Evolutionary conservation across 2,329 filamentous ascomycete genomes (phyloP).

Genomic region (Colletotrichum zoysiae): DNA sequence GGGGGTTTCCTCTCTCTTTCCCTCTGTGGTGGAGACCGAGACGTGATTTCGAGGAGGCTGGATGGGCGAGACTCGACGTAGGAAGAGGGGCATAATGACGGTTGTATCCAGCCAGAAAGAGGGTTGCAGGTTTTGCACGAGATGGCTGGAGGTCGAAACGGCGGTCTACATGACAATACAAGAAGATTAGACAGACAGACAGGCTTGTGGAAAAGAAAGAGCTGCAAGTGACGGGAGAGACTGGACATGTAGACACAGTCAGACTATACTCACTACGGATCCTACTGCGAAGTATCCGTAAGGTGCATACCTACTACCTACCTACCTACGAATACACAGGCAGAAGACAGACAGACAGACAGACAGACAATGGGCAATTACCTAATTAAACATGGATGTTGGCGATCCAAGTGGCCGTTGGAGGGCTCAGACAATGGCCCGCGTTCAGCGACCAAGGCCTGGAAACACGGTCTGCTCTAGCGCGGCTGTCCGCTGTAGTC

Average conservation of each 20-base stretch:
- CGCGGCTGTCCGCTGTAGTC: slow-evolving; percentile 3
- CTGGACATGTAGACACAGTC: not conserved
- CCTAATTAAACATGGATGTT: slow-evolving; percentile 10
- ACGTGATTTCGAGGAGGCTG: slow-evolving; percentile 44
- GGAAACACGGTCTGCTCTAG: slow-evolving; percentile 21
- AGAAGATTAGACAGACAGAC: too few species aligned
- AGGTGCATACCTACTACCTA: too few species aligned
- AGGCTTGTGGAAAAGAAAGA: not conserved
- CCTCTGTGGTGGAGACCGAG: slow-evolving; percentile 41
- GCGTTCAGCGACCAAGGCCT: slow-evolving; percentile 26
- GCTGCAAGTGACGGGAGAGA: not conserved
- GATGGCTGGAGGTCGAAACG: slow-evolving; percentile 28
- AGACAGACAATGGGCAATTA: not conserved
- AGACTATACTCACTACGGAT: not conserved
- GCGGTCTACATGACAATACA: slow-evolving; percentile 21
- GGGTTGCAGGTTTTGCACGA: slow-evolving; percentile 20
- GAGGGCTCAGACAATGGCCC: slow-evolving; percentile 25
- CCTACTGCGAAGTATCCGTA: too few species aligned
- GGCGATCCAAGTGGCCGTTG: slow-evolving; percentile 10
- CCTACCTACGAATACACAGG: too few species aligned
- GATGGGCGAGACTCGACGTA: slow-evolving; percentile 28
- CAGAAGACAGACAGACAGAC: too few species aligned
- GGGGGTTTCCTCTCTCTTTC: slow-evolving; percentile 4
- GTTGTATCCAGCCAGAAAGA: slow-evolving; percentile 23
- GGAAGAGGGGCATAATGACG: slow-evolving; percentile 22